phyloP scores from a whole-genome alignment of 83 land plant genomes.

The Picea mariana region DNA sequence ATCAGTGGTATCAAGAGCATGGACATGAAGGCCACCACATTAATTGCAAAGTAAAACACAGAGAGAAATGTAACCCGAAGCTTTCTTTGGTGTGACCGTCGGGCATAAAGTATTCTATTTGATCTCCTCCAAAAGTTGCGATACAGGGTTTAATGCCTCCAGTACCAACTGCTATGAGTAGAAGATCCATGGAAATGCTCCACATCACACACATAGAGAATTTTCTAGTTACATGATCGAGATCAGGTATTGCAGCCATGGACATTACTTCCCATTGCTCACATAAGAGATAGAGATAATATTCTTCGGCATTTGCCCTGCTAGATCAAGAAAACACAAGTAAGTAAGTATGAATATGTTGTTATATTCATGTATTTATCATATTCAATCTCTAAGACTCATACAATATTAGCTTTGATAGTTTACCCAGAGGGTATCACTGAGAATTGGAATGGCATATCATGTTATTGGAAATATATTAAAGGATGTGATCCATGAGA shows the following conservation, averaged over 20 bases:
- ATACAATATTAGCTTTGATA: too few species aligned
- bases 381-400: too few species aligned
- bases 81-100: slow-evolving; percentile 25
- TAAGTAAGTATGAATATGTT: too few species aligned
- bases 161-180: slow-evolving; percentile 34
- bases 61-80: slow-evolving; percentile 22
- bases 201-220: slow-evolving; percentile 17
- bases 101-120: slow-evolving; percentile 18
- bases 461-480: slow-evolving; percentile 39
- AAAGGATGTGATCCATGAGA: slow-evolving; percentile 24
- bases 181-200: slow-evolving; percentile 22
- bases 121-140: too few species aligned
- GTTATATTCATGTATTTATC: too few species aligned
- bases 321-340: too few species aligned
- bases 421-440: slow-evolving; percentile 23
- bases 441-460: slow-evolving; percentile 33
- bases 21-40: slow-evolving; percentile 20
- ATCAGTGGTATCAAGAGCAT: slow-evolving; percentile 29
- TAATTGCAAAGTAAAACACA: too few species aligned
- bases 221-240: neutral
- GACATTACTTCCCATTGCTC: slow-evolving; percentile 37
- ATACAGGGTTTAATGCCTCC: slow-evolving; percentile 37
- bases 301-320: slow-evolving; percentile 44
- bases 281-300: slow-evolving; percentile 32
- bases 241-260: neutral